These are phyloP conservation scores for Dovyalis caffra DNA, from an alignment of 345 rosid genomes.

Conservation along the genomic window DNA sequence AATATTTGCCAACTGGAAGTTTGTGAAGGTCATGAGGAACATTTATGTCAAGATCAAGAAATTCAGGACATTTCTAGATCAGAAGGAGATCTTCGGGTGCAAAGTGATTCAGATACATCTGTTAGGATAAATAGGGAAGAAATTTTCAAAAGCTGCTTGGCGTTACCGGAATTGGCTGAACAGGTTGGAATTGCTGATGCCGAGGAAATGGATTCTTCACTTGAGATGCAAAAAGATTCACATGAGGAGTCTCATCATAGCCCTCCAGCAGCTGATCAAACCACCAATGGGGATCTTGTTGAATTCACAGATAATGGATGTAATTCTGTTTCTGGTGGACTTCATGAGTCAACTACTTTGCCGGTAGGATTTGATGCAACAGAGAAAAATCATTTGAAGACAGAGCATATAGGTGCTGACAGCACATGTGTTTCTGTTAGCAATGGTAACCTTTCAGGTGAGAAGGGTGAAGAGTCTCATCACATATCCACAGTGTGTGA, in stretches of 20 bases:
- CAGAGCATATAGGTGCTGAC: slow-evolving; percentile 24
- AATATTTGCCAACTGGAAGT: slow-evolving; percentile 25
- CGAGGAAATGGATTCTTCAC: slow-evolving; percentile 25
- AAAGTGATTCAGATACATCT: slow-evolving; percentile 23
- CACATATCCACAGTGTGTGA: slow-evolving; percentile 34
- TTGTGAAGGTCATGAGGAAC: slow-evolving; percentile 39
- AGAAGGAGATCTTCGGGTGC: slow-evolving; percentile 26
- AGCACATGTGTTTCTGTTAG: slow-evolving; percentile 26
- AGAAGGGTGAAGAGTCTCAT: slow-evolving; percentile 35
- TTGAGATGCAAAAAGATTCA: slow-evolving; percentile 31
- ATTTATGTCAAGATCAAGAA: slow-evolving; percentile 31
- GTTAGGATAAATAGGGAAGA: slow-evolving; percentile 34
- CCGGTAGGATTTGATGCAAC: slow-evolving; percentile 17
- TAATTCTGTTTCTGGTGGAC: slow-evolving; percentile 17
- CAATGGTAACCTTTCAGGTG: slow-evolving; percentile 16
- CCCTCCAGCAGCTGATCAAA: slow-evolving; percentile 30
- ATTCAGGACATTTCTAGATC: slow-evolving; percentile 17
- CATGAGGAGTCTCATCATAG: slow-evolving; percentile 18
- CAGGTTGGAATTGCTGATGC: slow-evolving; percentile 28
- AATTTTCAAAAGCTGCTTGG: slow-evolving; percentile 50
- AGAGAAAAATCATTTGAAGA: slow-evolving; percentile 9
- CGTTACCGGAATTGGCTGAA: slow-evolving; percentile 40
- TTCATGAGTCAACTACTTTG: slow-evolving; percentile 12
- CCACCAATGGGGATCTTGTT: slow-evolving; percentile 26
- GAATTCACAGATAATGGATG: slow-evolving; percentile 19